phyloP scores from a whole-genome alignment of 371 early-diverging fungal species.

The Mycotypha africana region DNA sequence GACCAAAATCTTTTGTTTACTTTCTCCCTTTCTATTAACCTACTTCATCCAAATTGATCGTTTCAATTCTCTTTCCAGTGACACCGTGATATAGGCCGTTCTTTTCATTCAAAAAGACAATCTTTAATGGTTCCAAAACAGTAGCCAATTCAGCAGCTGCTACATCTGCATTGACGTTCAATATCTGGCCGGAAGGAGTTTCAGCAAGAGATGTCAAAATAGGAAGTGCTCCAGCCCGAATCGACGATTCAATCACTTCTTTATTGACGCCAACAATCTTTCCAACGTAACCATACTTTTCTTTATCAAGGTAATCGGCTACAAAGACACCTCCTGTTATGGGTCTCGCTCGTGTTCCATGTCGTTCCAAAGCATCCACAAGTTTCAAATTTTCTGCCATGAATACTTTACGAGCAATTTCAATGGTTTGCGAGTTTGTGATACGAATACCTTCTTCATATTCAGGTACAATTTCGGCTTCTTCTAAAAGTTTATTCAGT shows the following conservation, averaged over 20 bases:
- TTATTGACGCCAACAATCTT: slow-evolving; percentile 86
- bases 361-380: slow-evolving; percentile 91
- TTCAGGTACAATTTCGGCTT: slow-evolving; percentile 84
- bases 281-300: slow-evolving; percentile 91
- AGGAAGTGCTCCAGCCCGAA: slow-evolving; percentile 90
- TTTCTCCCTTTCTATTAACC: slow-evolving; percentile 4
- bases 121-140: slow-evolving; percentile 94
- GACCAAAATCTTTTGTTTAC: no score
- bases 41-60: slow-evolving; percentile 95
- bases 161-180: slow-evolving; percentile 97
- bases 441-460: slow-evolving; percentile 96
- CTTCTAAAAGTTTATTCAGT: slow-evolving; percentile 82
- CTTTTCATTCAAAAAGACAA: slow-evolving; percentile 94
- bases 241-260: slow-evolving; percentile 84
- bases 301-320: slow-evolving; percentile 90
- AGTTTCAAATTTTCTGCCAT: slow-evolving; percentile 91
- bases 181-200: slow-evolving; percentile 91
- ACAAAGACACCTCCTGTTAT: slow-evolving; percentile 93
- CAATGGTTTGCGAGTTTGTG: slow-evolving; percentile 87
- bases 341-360: slow-evolving; percentile 92
- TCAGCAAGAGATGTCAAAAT: slow-evolving; percentile 95
- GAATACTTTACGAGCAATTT: slow-evolving; percentile 88
- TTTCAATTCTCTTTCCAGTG: slow-evolving; percentile 89
- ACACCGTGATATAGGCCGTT: slow-evolving; percentile 90
- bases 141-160: slow-evolving; percentile 95